Evolutionary conservation across 176 grass and related monocot species (phyloP).

Genomic region (Carex littledalei): DNA sequence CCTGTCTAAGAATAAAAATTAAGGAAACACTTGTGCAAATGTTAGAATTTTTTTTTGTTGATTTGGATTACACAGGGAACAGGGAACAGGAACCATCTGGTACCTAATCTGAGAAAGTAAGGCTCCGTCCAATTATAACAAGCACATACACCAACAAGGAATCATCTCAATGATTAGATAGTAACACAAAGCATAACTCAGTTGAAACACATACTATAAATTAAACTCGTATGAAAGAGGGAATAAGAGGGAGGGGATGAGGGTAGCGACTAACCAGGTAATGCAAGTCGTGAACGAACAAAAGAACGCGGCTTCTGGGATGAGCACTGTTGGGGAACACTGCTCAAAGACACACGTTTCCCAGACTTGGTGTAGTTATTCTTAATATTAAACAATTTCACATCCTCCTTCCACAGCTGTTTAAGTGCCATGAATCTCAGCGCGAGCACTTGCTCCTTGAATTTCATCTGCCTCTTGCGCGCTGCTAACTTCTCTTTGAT

Average conservation of each 20-base stretch:
- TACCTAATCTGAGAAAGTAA: background rate
- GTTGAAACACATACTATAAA: background rate
- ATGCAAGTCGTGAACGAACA: constrained; percentile 24
- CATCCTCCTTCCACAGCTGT: constrained; percentile 41
- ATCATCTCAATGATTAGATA: background rate
- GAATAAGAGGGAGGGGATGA: background rate
- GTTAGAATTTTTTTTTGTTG: background rate
- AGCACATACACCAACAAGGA: background rate
- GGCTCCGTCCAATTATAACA: background rate
- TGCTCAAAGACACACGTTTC: constrained; percentile 25
- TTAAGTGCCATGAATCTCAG: constrained; percentile 41
- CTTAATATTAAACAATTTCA: constrained; percentile 28
- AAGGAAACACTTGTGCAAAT: background rate
- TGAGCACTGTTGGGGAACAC: constrained; percentile 2
- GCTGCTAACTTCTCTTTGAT: constrained; percentile 34
- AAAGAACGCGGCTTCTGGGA: constrained; percentile 35
- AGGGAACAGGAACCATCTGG: background rate
- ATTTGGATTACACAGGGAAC: background rate
- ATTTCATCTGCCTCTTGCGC: constrained; percentile 31
- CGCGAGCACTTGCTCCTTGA: constrained; percentile 34
- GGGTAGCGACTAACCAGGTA: constrained; percentile 28
- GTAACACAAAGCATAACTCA: background rate
- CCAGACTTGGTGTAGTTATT: constrained; percentile 37
- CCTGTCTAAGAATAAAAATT: background rate
- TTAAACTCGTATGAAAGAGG: background rate